Evolutionary conservation across 176 grass and related monocot species (phyloP), one percentile per base, ranked within the genome.

Genomic region (Echinochloa phyllopogon): DNA sequence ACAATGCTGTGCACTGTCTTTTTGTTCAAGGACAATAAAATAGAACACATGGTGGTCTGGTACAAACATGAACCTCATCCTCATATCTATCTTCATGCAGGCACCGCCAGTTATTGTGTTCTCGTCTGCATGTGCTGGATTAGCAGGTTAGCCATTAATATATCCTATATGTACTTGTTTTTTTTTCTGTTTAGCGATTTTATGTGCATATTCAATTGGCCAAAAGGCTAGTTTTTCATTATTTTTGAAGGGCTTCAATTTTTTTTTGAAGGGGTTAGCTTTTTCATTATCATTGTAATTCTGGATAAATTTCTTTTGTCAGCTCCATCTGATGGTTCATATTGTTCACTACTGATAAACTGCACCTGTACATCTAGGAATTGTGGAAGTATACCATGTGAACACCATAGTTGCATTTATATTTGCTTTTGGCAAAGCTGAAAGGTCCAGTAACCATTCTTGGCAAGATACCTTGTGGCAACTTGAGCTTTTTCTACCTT

Each of bases 91-190:
- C 20, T 0, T 9, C n/a, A 3, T 91, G 72, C 82, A 98, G 96
- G 88, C 88, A 59, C 96, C 96, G 63, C 96, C 96, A 69, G 93
- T 98, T 74, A 90, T 98, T 76, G 86, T 98, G 24, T 92, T 98
- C 52, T 98, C 96, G 81, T 98, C 96, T 69, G 91, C 93, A 41
- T 98, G 89, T 89, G 96, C 96, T 86, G 96, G 96, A 90, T 98
- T 98, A 89, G 81, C 93, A 90, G 96, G 96, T 95, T 59, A 82
- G 49, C 47, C 16, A 61, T 53, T 29, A 75, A 18, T 83, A 11
- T 83, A 71, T 82, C 55, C 15, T 72, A 13, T 53, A 25, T 51
- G 49, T 81, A 10, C 6, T 20, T n/a, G n/a, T n/a, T 42, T 5
- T 81, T 88, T 17, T 42, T 64, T n/a, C 38, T 49, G 63, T 51